A percentile compares a stretch with the other conserved stretches of the same genome.
Conservation (phyloP, 2,329 filamentous ascomycete species). For the Aspergillus transmontanensis region DNA sequence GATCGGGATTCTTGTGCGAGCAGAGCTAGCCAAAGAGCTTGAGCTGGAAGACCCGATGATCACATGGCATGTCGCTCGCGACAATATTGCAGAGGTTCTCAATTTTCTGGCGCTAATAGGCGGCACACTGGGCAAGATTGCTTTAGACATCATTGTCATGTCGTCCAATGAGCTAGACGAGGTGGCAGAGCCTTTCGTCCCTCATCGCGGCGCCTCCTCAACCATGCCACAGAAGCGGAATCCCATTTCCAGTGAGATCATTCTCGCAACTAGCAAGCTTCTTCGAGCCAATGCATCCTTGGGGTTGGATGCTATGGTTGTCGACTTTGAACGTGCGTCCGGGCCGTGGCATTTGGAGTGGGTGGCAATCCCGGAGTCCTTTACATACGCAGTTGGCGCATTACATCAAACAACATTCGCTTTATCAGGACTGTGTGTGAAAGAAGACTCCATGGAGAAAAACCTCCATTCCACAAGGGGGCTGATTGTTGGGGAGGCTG, state of each 20-base stretch:
- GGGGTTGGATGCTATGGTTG: slow-evolving; percentile 59
- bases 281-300: slow-evolving; percentile 56
- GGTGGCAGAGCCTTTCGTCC: slow-evolving; percentile 56
- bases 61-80: slow-evolving; percentile 61
- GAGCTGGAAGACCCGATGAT: slow-evolving; percentile 54
- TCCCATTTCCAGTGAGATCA: slow-evolving; percentile 60
- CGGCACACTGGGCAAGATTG: slow-evolving; percentile 58
- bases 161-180: slow-evolving; percentile 59
- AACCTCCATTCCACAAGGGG: slow-evolving; percentile 57
- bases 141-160: slow-evolving; percentile 60
- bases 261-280: slow-evolving; percentile 56
- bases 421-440: slow-evolving; percentile 54
- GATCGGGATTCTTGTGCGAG: slow-evolving; percentile 53
- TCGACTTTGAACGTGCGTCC: slow-evolving; percentile 60
- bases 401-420: slow-evolving; percentile 59
- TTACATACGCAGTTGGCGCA: slow-evolving; percentile 56
- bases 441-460: slow-evolving; percentile 51
- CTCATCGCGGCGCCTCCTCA: slow-evolving; percentile 51
- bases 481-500: slow-evolving; percentile 60
- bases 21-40: slow-evolving; percentile 52
- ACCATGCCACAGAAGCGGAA: slow-evolving; percentile 65
- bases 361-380: slow-evolving; percentile 58
- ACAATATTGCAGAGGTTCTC: slow-evolving; percentile 56
- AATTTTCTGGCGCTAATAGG: slow-evolving; percentile 58
- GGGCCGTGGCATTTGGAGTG: slow-evolving; percentile 64